phyloP scores from a whole-genome alignment of 176 grass and related monocot genomes.

The Alopecurus myosuroides region DNA sequence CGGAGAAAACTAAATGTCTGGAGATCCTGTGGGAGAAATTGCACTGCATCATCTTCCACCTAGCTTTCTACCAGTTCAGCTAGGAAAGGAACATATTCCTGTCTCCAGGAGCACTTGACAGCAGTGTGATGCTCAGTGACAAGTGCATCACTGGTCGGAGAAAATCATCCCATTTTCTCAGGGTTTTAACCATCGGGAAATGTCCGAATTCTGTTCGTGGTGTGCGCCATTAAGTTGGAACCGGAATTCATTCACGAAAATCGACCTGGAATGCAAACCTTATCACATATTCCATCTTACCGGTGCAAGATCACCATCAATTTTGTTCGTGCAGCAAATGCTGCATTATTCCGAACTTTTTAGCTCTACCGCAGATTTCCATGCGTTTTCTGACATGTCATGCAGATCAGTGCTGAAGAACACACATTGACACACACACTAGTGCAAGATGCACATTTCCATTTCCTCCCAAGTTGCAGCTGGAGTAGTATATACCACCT shows the following conservation, averaged over 20 bases:
- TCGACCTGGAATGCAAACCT: not conserved
- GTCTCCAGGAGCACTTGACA: not conserved
- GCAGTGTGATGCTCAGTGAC: slow-evolving; percentile 6
- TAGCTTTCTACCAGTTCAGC: slow-evolving; percentile 3
- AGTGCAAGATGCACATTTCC: slow-evolving; percentile 3
- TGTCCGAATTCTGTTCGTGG: not conserved
- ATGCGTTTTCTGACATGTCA: not conserved
- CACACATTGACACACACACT: not conserved
- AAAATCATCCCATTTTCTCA: not conserved
- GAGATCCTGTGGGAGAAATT: not conserved
- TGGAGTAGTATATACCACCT: not conserved
- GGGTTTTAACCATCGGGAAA: not conserved
- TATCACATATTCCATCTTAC: slow-evolving; percentile 3
- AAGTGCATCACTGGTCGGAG: slow-evolving; percentile 9
- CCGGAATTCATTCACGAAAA: slow-evolving; percentile 5
- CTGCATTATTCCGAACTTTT: not conserved
- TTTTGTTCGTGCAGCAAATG: not conserved
- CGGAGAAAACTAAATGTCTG: not conserved
- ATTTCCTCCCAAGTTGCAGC: slow-evolving; percentile 8
- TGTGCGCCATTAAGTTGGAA: not conserved
- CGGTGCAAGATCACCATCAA: not conserved
- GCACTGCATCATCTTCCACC: not conserved
- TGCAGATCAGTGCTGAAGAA: not conserved
- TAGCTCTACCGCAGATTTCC: not conserved
- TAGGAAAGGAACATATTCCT: not conserved